A percentile compares a stretch with the other conserved stretches of the same genome.
Conservation (phyloP, 305 asterid species). For the Solanum hybrid region DNA sequence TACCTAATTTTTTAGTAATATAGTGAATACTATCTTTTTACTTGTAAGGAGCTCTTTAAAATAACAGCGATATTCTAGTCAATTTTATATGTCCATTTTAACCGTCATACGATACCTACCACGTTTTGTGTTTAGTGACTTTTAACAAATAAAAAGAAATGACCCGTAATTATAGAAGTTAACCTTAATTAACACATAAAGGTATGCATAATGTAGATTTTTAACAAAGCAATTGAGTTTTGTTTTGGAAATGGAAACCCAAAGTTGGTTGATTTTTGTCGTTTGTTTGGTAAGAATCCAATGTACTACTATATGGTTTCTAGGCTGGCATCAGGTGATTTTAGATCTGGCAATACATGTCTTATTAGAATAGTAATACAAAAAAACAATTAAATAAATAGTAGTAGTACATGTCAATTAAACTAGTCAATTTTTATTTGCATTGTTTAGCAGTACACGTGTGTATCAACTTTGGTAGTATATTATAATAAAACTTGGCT, state of each 20-base stretch:
- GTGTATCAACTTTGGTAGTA: background rate
- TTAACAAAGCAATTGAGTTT: background rate
- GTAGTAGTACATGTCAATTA: background rate
- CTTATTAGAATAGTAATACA: background rate
- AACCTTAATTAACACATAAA: background rate
- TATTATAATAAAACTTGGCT: background rate
- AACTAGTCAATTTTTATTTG: background rate
- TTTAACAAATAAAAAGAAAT: background rate
- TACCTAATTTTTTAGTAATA: too few relatives aligned
- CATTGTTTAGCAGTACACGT: background rate
- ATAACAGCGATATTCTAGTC: background rate
- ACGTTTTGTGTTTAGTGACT: background rate
- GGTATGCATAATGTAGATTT: background rate
- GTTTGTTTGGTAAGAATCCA: slow-evolving; percentile 5
- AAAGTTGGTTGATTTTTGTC: background rate
- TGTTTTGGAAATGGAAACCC: background rate
- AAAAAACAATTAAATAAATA: background rate
- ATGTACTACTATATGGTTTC: slow-evolving; percentile 5
- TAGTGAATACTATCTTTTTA: too few relatives aligned
- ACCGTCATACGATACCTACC: background rate
- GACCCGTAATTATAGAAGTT: background rate
- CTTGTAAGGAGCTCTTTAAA: background rate
- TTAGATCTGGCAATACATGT: slow-evolving; percentile 15
- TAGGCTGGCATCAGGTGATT: slow-evolving; percentile 23
- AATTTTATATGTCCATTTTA: background rate